Conservation (phyloP, 371 early-diverging fungal species). For the Mucor plumbeus region DNA sequence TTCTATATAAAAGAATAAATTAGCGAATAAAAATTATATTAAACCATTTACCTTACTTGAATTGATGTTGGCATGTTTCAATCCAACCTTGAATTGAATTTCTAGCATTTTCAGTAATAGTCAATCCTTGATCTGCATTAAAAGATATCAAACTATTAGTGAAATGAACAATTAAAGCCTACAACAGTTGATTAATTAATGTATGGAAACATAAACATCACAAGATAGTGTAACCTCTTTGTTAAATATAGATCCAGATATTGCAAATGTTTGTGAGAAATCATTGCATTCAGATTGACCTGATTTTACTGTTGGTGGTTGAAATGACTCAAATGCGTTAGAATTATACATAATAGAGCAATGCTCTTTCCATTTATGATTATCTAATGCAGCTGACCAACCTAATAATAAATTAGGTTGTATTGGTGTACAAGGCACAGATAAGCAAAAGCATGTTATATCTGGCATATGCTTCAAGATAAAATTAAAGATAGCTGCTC, state of each 20-base stretch:
- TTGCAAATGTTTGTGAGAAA: background rate
- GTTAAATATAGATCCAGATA: background rate
- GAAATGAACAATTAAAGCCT: conserved; percentile 4
- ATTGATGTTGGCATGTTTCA: background rate
- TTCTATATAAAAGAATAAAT: background rate
- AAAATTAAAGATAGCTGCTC: background rate
- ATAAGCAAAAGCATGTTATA: background rate
- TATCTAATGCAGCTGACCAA: background rate
- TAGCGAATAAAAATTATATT: background rate
- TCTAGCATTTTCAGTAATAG: background rate
- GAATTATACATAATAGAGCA: background rate
- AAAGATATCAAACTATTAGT: background rate
- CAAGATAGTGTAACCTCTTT: background rate
- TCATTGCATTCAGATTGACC: background rate
- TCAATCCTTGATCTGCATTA: background rate
- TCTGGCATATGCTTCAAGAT: background rate
- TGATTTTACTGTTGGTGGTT: conserved; percentile 1
- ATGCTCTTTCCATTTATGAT: background rate
- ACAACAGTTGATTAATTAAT: background rate
- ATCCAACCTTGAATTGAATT: conserved; percentile 5
- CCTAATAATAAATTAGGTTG: background rate
- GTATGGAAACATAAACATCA: no score
- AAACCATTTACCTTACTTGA: background rate
- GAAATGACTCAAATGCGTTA: background rate
- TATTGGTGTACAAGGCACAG: background rate